Base-by-base conservation (phyloP, 2,329 filamentous ascomycete genomes). In the Xylaria sp. region DNA sequence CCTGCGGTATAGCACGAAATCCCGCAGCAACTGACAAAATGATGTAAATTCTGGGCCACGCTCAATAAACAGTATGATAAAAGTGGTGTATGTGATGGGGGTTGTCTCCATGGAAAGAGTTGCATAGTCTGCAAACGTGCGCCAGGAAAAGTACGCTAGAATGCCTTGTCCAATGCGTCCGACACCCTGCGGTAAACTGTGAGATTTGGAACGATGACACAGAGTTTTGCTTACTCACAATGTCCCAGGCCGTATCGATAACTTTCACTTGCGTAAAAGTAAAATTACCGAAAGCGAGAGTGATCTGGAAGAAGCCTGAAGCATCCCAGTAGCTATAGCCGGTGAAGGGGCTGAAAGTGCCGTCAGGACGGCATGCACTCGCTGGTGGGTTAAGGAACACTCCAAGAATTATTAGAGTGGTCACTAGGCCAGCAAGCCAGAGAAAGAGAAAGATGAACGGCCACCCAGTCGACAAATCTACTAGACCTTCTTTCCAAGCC, bases 141-240 rank as follows among this genome's bases (percentile, higher is more conserved):
- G 68, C 77, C 76, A 79, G 1, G 75, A 74, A 17, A 73, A 42
- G 27, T 67, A 72, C 0, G 72, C 74, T 29, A 78, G 59, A 1
- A 75, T 42, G 2, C 68, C 58, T 56, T 79, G 76, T 0, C 74
- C 75, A 13, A 66, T 59, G 3, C 76, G 72, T 1, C 76, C 75
- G 17, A 78, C 61, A 1, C 73, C 62, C 77, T 78, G 6, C 3
- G 15, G 25, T 47, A 22, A 58, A 49, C 10, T 9, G 25, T 54
- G 1, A 60, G 39, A 29, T 10, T 27, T 50, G 22, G 10, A 51
- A 11, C 1, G 1, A 7, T 5, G 4, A 31, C 5, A n/a, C 15
- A 17, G 11, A 25, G 27, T 59, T 27, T 39, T 36, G 3, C 11
- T 45, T 7, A 67, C 71, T 51, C 20, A 68, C 62, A 54, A 71